Evolutionary conservation across 2,329 filamentous ascomycete genomes (phyloP), one percentile per base, ranked within the genome.

Genomic region (Aspergillus unguis): DNA sequence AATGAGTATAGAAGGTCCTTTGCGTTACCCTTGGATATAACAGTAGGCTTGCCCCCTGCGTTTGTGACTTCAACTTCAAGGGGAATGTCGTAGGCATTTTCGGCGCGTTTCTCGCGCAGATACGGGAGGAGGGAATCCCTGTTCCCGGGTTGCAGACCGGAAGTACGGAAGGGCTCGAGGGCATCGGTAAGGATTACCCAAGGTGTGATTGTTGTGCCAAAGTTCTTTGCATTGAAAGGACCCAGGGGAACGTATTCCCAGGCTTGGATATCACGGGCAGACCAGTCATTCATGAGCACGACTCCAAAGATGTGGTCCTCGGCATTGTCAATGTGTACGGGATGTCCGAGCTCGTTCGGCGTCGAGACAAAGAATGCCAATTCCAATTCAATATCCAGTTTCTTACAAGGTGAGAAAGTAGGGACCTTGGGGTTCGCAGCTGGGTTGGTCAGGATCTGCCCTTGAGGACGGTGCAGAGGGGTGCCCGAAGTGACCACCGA

Each of bases 281-380:
- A 90, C 90, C 90, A 95, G 71, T 95, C 90, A 62, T 95, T 95
- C 78, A 95, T 81, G 52, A 95, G 72, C 0, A 94, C 89, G 27
- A 90, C 78, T 10, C 90, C 90, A 64, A 94, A 94, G 28, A 95
- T 78, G 62, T 85, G 79, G 17, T 88, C 80, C 48, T 85, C 83
- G 0, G 89, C 89, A 41, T 85, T 74, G 2, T 75, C 72, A 25
- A 92, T 80, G 1, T 76, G 71, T 23, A 94, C 78, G 0, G 84
- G 80, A 49, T 80, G 73, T 5, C 88, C 88, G 63, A 90, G 76
- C 1, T 77, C 69, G 62, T 88, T 91, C 0, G 78, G 75, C 44
- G 74, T 81, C 68, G 82, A 84, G 4, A 94, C 77, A 62, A 92
- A 89, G 40, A 85, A 88, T 1, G 87, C 90, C 10, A 95, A 73